Base-by-base conservation (phyloP, 208 protist genomes). In the Cochliopodium minus region DNA sequence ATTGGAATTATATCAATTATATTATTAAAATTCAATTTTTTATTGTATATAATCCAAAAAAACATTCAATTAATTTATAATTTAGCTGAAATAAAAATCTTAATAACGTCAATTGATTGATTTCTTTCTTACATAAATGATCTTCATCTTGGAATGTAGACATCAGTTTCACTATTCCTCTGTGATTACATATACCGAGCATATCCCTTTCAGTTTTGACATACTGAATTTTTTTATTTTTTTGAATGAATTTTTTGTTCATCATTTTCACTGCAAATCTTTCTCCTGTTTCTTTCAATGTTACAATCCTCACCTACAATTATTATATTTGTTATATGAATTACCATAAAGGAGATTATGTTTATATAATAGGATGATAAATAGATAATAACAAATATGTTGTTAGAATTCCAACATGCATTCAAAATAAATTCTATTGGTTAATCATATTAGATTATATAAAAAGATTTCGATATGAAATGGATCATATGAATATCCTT, bases 221-320 rank as follows among this genome's bases (percentile, higher is more conserved):
- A 25, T 39, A 43, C 5, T 62, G 28, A 4, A 28, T 9, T 23
- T 62, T 62, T 9, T 62, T 62, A 13, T 53, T 20, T 9, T 28
- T 36, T 11, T 55, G 3, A 28, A 62, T 28, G 5, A 34, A 10
- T 39, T 26, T 5, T 23, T 62, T 62, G 4, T 28, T n/a, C 9
- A 62, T 62, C 1, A 62, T 57, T 32, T 62, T 62, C 5, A 47
- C 17, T 1, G 58, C 58, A 47, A 52, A 62, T 29, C 32, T 26
- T 30, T 62, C 47, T 36, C 58, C 58, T n/a, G 58, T 62, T 55
- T 39, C 22, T 34, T 42, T 48, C 25, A 39, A 54, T 9, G 22
- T 62, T 1, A 45, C 5, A 5, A 30, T 15, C 7, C 36, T 20
- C 9, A 62, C 58, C 11, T 32, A 3, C 25, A 11, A 36, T 17